A percentile compares a stretch with the other conserved stretches of the same genome.
These are phyloP conservation scores for Dendrobium nobile DNA, from an alignment of 106 monocot genomes.

Conservation along the genomic window DNA sequence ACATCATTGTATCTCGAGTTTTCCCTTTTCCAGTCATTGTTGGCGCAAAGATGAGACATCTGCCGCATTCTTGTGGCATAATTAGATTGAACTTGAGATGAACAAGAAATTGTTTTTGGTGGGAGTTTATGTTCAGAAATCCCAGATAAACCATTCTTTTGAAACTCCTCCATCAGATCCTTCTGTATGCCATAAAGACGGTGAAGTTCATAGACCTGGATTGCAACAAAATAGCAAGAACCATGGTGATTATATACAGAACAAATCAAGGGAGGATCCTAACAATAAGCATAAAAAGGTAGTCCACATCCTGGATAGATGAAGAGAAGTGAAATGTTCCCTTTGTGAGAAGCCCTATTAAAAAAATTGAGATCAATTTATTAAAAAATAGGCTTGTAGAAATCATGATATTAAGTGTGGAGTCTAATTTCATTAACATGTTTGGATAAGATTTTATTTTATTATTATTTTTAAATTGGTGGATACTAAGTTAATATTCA, in stretches of 20 bases:
- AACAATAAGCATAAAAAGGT: neutral
- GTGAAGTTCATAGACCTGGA: conserved; percentile 56
- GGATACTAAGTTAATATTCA: too few relatives aligned
- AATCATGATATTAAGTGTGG: neutral
- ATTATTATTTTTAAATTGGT: too few relatives aligned
- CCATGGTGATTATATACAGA: neutral
- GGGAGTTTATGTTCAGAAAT: conserved; percentile 6
- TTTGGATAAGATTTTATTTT: too few relatives aligned
- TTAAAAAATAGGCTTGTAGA: neutral
- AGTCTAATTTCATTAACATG: too few relatives aligned
- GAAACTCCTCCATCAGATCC: conserved; percentile 53
- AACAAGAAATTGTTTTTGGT: conserved; percentile 28
- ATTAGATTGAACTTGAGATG: conserved; percentile 23
- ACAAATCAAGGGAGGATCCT: neutral
- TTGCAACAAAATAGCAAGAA: neutral
- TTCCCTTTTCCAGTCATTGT: conserved; percentile 4
- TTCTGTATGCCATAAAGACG: conserved; percentile 57
- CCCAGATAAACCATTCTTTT: conserved; percentile 16
- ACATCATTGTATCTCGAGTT: conserved; percentile 4
- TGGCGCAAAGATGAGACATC: conserved; percentile 5
- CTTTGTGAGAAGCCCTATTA: neutral
- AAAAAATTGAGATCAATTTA: neutral
- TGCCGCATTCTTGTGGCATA: conserved; percentile 8
- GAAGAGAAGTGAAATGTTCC: neutral
- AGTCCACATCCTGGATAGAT: neutral